A percentile compares a stretch with the other conserved stretches of the same genome.
Conservation (phyloP, 2,329 filamentous ascomycete species). For the Annulohypoxylon truncatum region DNA sequence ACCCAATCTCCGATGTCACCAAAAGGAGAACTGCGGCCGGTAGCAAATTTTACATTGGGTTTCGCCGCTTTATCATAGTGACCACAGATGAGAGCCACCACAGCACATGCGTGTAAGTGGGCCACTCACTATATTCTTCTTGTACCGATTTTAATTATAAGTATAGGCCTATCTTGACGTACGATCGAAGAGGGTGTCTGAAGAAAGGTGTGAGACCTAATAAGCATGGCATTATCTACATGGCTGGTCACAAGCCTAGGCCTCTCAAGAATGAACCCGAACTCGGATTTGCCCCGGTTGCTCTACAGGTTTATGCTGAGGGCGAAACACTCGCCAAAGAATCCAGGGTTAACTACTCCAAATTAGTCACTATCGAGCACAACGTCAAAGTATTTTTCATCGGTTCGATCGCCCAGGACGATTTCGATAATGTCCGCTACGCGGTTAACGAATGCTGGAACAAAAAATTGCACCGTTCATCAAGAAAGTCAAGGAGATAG, state of each 20-base stretch:
- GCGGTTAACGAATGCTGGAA: constrained; percentile 64
- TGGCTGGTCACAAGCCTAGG: constrained; percentile 49
- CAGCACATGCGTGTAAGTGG: constrained; percentile 66
- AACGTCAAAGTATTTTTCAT: constrained; percentile 69
- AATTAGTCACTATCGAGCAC: constrained; percentile 67
- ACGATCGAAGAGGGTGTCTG: constrained; percentile 62
- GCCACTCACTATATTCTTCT: background rate
- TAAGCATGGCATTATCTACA: constrained; percentile 66
- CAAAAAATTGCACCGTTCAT: constrained; percentile 53
- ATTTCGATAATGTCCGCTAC: constrained; percentile 56
- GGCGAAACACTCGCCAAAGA: constrained; percentile 60
- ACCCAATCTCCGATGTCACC: constrained; percentile 48
- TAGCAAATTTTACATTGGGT: constrained; percentile 60
- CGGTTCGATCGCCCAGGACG: constrained; percentile 56
- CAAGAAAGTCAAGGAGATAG: constrained; percentile 43
- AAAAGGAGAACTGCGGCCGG: constrained; percentile 52
- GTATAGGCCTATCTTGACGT: constrained; percentile 66
- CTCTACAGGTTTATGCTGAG: constrained; percentile 56
- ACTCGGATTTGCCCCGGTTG: constrained; percentile 62
- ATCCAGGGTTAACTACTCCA: constrained; percentile 69
- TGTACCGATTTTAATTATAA: constrained; percentile 34
- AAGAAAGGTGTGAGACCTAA: constrained; percentile 65
- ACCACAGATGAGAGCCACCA: constrained; percentile 64
- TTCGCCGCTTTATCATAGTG: constrained; percentile 67
- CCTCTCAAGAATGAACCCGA: constrained; percentile 56